These are phyloP conservation scores for Scheffersomyces coipomensis DNA, from an alignment of 805 yeast species.

Conservation along the genomic window DNA sequence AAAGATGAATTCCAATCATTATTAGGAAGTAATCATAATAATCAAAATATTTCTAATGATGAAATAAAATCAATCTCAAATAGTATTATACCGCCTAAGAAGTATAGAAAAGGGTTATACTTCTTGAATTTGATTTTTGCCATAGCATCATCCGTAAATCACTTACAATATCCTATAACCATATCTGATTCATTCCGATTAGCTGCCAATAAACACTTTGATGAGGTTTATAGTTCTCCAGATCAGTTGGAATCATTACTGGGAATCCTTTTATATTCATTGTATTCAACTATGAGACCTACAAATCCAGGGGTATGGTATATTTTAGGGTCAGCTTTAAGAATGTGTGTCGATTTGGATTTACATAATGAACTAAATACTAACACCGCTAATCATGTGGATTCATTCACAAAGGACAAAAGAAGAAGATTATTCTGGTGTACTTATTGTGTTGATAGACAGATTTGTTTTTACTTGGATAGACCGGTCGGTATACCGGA, in stretches of 20 bases:
- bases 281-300: conserved; percentile 84
- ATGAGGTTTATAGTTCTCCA: conserved; percentile 52
- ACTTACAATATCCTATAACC: conserved; percentile 61
- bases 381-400: conserved; percentile 28
- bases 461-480: conserved; percentile 80
- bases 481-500: conserved; percentile 90
- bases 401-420: conserved; percentile 62
- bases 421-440: conserved; percentile 86
- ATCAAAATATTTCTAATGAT: conserved; percentile 7
- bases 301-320: conserved; percentile 94
- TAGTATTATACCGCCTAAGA: conserved; percentile 42
- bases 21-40: conserved; percentile 4
- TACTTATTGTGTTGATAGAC: conserved; percentile 81
- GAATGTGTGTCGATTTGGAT: conserved; percentile 82
- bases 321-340: conserved; percentile 72
- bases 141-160: conserved; percentile 72
- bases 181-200: conserved; percentile 69
- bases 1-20: conserved; percentile 23
- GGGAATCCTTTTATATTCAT: conserved; percentile 63
- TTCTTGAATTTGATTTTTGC: conserved; percentile 79
- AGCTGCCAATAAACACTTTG: conserved; percentile 61
- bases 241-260: conserved; percentile 73
- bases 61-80: conserved; percentile 35
- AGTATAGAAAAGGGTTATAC: conserved; percentile 56
- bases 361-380: conserved; percentile 63